Base-by-base conservation (phyloP, 2,329 filamentous ascomycete genomes). In the Thelonectria discophora region DNA sequence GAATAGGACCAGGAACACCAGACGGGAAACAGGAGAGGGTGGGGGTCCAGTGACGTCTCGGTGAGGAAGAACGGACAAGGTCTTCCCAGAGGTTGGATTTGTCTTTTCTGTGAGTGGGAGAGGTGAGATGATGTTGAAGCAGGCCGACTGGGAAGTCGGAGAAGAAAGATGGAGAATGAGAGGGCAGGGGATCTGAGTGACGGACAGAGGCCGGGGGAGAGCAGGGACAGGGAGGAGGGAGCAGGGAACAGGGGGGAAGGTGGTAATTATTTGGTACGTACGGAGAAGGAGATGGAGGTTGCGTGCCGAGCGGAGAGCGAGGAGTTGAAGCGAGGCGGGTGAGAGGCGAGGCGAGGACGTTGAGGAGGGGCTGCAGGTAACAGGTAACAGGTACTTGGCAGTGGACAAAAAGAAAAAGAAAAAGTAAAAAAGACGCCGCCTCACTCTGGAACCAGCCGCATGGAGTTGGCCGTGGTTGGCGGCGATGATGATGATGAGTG, bases 61-160 rank as follows among this genome's bases (percentile, higher is more conserved):
- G 69, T 71, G 67, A 71, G 47, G 69, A 39, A 71, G 69, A 71
- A 66, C 11, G 66, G 63, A 55, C 62, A 67, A 66, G 65, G 60
- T 56, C 5, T 30, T 30, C 7, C 27, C 27, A 55, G 51, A 52
- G 40, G 43, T 54, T 52, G 45, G 37, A 18, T 42, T 58, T 51
- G 24, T 49, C 24, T 51, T 49, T 30, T 10, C 27, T 51, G 59
- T 63, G 62, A 59, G 60, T 24, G 55, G 62, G 59, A 54, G 62
- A 58, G 63, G 61, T 58, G 62, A 59, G 64, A 64, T 63, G 66
- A 69, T 67, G 66, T 62, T 43, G 48, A 64, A 51, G 13, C 51
- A 50, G 52, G 58, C 55, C 46, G 58, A 40, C 50, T 58, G 48
- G 49, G 55, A 42, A 54, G 43, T 20, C 24, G 48, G 57, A 43